Evolutionary conservation across 306 rosid genomes (phyloP).

Genomic region (Vicia faba): DNA sequence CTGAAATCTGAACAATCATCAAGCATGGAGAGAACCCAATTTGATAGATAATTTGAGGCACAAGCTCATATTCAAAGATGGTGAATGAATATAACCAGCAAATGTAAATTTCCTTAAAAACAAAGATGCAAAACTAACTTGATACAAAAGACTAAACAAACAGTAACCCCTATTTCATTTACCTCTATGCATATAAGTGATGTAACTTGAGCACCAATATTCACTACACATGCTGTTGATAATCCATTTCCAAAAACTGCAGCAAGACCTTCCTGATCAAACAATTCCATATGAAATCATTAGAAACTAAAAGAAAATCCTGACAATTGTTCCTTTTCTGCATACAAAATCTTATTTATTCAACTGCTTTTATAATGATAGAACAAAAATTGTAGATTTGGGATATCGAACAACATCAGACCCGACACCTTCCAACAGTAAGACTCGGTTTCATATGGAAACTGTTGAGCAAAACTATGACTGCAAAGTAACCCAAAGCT

Average conservation of each 20-base stretch:
- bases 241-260: slow-evolving; percentile 95
- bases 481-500: too few species aligned
- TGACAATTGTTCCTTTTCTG: too few species aligned
- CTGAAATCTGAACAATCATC: slow-evolving; percentile 26
- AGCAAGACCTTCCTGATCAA: slow-evolving; percentile 93
- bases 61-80: slow-evolving; percentile 12
- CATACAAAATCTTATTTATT: neutral
- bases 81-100: neutral
- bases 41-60: slow-evolving; percentile 12
- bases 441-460: too few species aligned
- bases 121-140: neutral
- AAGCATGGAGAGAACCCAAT: slow-evolving; percentile 19
- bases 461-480: too few species aligned
- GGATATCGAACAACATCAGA: too few species aligned
- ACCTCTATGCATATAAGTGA: slow-evolving; percentile 95
- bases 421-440: too few species aligned
- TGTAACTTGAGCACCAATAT: slow-evolving; percentile 91
- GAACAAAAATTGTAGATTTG: too few species aligned
- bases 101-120: neutral
- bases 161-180: slow-evolving; percentile 15
- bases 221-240: slow-evolving; percentile 91
- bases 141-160: too few species aligned
- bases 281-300: slow-evolving; percentile 26
- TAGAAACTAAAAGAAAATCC: too few species aligned
- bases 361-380: too few species aligned